Percentiles rank a stretch among this genome's conserved stretches.
Conservation (phyloP, 163 green algal species). For the Coccomyxa subellipsoidea region DNA sequence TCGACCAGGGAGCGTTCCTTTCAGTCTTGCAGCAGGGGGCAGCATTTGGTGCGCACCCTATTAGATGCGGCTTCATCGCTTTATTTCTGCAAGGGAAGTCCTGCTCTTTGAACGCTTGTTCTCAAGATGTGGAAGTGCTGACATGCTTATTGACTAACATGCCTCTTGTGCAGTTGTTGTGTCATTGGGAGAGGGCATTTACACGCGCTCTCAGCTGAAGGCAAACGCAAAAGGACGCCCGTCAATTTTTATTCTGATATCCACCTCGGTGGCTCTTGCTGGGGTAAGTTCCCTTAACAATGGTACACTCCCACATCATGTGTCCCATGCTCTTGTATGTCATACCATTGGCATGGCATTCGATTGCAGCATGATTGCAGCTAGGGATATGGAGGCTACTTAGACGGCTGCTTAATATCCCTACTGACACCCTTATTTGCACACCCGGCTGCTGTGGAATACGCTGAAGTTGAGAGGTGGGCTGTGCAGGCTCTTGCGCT, state of each 20-base stretch:
- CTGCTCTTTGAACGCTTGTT: too few relatives aligned
- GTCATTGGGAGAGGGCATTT: slow-evolving; percentile 16
- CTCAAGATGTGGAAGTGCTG: too few relatives aligned
- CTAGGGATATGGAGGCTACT: too few relatives aligned
- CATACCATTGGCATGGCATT: background rate
- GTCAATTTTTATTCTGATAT: background rate
- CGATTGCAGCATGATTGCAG: too few relatives aligned
- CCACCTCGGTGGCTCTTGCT: background rate
- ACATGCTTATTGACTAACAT: too few relatives aligned
- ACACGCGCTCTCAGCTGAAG: slow-evolving; percentile 15
- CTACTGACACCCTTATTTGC: too few relatives aligned
- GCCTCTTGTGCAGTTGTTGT: slow-evolving; percentile 18
- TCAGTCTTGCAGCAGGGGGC: slow-evolving; percentile 20
- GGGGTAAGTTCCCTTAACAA: background rate
- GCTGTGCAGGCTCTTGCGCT: slow-evolving; percentile 15
- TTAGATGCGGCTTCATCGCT: too few relatives aligned
- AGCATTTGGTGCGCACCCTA: slow-evolving; percentile 18
- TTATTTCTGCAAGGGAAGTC: too few relatives aligned
- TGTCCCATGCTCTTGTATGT: background rate
- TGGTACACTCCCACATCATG: too few relatives aligned
- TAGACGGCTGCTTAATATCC: too few relatives aligned
- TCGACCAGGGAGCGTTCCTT: slow-evolving; percentile 9
- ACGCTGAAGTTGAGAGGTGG: background rate
- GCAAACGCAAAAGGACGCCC: slow-evolving; percentile 12
- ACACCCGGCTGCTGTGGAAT: too few relatives aligned